These are phyloP conservation scores for Fusarium sp. DNA, from an alignment of 2,329 filamentous ascomycete genomes.

Conservation along the genomic window DNA sequence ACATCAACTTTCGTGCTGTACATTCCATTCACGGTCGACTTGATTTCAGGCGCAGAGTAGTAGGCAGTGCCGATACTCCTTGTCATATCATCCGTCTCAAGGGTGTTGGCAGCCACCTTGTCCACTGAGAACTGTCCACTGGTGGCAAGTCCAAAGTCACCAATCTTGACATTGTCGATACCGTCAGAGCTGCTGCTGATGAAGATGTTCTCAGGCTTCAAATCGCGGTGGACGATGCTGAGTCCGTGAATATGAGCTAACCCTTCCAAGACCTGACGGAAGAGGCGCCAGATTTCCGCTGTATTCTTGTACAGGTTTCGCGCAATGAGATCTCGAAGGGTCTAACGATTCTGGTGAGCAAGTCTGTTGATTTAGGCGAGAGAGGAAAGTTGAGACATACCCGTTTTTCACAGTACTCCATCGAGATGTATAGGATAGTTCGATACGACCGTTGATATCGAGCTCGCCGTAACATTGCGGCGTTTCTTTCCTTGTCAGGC, in stretches of 20 bases:
- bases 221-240: slow-evolving; percentile 92
- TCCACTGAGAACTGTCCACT: slow-evolving; percentile 78
- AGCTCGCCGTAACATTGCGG: slow-evolving; percentile 44
- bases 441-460: slow-evolving; percentile 62
- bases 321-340: slow-evolving; percentile 85
- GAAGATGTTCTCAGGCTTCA: slow-evolving; percentile 98
- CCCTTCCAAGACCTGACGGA: slow-evolving; percentile 90
- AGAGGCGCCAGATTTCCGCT: slow-evolving; percentile 86
- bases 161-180: slow-evolving; percentile 89
- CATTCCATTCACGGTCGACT: slow-evolving; percentile 73
- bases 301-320: slow-evolving; percentile 75
- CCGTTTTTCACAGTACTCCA: slow-evolving; percentile 97
- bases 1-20: slow-evolving; percentile 95
- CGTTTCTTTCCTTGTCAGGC: slow-evolving; percentile 45
- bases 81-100: slow-evolving; percentile 71
- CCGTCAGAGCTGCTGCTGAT: slow-evolving; percentile 74
- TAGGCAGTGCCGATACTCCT: slow-evolving; percentile 78
- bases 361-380: background rate
- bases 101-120: slow-evolving; percentile 52
- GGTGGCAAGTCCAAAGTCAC: slow-evolving; percentile 94
- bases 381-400: slow-evolving; percentile 53
- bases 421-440: slow-evolving; percentile 92
- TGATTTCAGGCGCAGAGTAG: slow-evolving; percentile 92
- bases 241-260: slow-evolving; percentile 87
- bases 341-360: slow-evolving; percentile 53